phyloP scores from a whole-genome alignment of 352 stramenopile genomes.

The Nannochloropsis limnetica region DNA sequence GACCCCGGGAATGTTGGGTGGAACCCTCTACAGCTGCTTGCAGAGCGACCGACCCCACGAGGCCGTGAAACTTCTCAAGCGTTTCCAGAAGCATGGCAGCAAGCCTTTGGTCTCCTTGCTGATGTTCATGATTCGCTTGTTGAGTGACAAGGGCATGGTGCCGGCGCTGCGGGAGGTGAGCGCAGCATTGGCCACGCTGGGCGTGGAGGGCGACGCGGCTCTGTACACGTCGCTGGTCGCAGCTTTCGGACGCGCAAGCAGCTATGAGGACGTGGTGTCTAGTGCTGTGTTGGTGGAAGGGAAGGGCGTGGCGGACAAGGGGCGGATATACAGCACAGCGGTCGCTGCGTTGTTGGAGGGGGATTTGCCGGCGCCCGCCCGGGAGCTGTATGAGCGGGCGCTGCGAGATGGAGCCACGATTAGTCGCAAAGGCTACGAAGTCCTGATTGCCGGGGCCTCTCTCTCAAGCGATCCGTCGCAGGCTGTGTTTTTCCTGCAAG shows the following conservation, averaged over 20 bases:
- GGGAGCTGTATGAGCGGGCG: not conserved
- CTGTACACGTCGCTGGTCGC: slow-evolving; percentile 22
- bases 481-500: slow-evolving; percentile 26
- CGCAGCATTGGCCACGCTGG: not conserved
- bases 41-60: slow-evolving; percentile 6
- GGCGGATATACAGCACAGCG: not conserved
- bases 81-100: not conserved
- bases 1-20: slow-evolving; percentile 1
- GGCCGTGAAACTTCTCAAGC: not conserved
- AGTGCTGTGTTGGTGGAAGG: not conserved
- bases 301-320: slow-evolving; percentile 17
- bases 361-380: not conserved
- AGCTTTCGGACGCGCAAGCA: not conserved
- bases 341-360: not conserved
- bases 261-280: slow-evolving; percentile 11
- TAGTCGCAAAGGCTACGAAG: not conserved
- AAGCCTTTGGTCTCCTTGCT: not conserved
- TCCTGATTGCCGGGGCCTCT: not conserved
- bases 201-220: not conserved
- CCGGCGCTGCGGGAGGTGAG: not conserved
- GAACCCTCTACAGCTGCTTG: slow-evolving; percentile 4
- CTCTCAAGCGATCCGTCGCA: not conserved
- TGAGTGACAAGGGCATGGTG: slow-evolving; percentile 27
- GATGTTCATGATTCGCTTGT: slow-evolving; percentile 6
- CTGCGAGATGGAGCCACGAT: not conserved